Evolutionary conservation across 192 early-diverging fungal genomes (phyloP), one percentile per base, ranked within the genome.

Genomic region (Glomus cerebriforme): DNA sequence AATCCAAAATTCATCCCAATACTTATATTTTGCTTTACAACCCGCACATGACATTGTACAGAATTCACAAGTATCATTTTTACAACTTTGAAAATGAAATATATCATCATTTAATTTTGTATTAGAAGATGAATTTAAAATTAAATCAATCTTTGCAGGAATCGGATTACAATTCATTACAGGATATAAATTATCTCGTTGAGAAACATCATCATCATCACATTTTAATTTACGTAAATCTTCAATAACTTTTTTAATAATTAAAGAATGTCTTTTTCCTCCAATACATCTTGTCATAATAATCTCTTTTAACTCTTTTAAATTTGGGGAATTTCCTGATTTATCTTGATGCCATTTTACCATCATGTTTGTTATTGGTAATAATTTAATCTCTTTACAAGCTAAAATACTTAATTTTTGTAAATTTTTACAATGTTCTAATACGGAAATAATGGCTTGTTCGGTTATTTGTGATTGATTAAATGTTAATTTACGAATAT

Each of bases 1-100:
- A 58, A 73, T 73, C 71, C 71, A 73, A 49, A 73, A 49, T 58
- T 58, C 27, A 58, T 73, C 71, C 71, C 71, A 73, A 73, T 73
- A 73, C 58, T 73, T 73, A 49, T 73, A 73, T 54, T 54, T 73
- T 31, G 29, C 27, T 29, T 26, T 43, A 49, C 71, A 73, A 49
- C 5, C 3, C 4, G 12, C 45, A 73, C 71, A 73, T 31, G n/a
- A 29, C 15, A 54, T 22, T n/a, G 71, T 73, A 49, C 71, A 73
- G 13, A 2, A 26, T 58, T 49, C 43, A 22, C 71, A 73, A 12
- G 10, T 49, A 26, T 27, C 22, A 73, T 32, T 2, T 17, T 45
- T 13, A 27, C 71, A 73, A 27, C 6, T 15, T 31, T 17, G 24
- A 58, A 73, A 32, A 31, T 73, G 43, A 32, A 73, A 73, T 17